Percentiles rank a stretch among this genome's conserved stretches.
Conservation (phyloP, 1,284 basidiomycete species). For the Leccinum glutinopallens region DNA sequence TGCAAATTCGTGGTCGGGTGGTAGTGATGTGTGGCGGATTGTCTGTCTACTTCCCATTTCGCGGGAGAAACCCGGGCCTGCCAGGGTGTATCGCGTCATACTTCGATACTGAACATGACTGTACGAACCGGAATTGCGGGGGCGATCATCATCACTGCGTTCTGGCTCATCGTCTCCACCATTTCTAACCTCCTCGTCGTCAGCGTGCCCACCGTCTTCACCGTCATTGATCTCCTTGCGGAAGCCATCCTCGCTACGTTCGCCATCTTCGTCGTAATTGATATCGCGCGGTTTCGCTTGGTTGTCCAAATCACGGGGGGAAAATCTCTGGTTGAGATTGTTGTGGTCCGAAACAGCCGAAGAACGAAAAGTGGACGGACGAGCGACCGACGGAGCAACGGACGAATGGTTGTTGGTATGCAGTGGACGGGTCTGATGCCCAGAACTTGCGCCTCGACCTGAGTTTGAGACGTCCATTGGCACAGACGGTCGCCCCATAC, state of each 20-base stretch:
- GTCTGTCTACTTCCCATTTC: neutral
- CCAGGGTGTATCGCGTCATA: neutral
- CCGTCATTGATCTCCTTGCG: neutral
- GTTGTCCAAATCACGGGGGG: neutral
- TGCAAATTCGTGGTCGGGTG: neutral
- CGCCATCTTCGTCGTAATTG: neutral
- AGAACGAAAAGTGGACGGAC: neutral
- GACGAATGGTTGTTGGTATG: neutral
- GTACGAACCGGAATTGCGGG: neutral
- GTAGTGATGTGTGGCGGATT: neutral
- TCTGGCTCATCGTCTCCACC: neutral
- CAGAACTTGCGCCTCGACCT: neutral
- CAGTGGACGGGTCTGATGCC: neutral
- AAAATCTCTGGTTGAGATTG: neutral
- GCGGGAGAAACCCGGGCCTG: neutral
- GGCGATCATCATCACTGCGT: neutral
- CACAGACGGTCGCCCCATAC: neutral
- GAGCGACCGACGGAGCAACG: neutral
- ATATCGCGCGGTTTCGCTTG: neutral
- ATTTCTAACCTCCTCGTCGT: neutral
- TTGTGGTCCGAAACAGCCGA: neutral
- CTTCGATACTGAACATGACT: neutral
- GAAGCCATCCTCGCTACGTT: neutral
- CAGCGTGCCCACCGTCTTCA: neutral
- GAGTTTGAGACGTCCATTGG: neutral